Evolutionary conservation across 106 monocot species (phyloP), one percentile per base, ranked within the genome.

Genomic region (Apostasia ramifera): DNA sequence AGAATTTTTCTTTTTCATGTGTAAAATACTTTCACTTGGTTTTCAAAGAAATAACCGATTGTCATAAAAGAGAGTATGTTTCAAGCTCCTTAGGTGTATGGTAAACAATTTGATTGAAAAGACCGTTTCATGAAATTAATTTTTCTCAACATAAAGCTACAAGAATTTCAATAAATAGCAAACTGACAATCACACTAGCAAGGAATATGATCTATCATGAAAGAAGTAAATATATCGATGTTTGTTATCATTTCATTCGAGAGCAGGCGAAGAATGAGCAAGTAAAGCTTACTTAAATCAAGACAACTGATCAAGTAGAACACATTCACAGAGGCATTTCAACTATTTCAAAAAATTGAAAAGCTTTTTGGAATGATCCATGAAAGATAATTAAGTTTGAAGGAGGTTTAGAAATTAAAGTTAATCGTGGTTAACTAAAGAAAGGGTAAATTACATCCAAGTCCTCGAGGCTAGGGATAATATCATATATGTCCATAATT

Each of bases 81-180:
- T 47, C 49, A 38, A 44, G 38, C 4, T 10, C 72, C 1, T 49
- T 58, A 41, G 26, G 26, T 11, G 61, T 62, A 38, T 61, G 61
- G 40, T 39, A 72, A 49, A 47, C 72, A 50, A 47, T 61, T 50
- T 72, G 72, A 39, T 40, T 61, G 14, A 72, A 49, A 42, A 62
- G 12, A 26, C 0, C 26, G 26, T 26, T 26, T 26, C 26, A 26
- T 26, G 26, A 26, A 53, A 53, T 53, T 6, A 1, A 1, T 53
- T 11, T 53, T 53, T 7, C 6, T 53, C 2, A 53, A 53, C 52
- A 9, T 53, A 53, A 53, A 53, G 2, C 52, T 53, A 4, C 6
- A 53, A 53, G 12, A 7, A 53, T 4, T 4, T 53, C 1, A 53
- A 9, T 1, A 26, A 26, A 26, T 26, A 26, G 6, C 6, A 2